Evolutionary conservation across 805 yeast genomes (phyloP).

Genomic region (Saccharomycopsis sp.): DNA sequence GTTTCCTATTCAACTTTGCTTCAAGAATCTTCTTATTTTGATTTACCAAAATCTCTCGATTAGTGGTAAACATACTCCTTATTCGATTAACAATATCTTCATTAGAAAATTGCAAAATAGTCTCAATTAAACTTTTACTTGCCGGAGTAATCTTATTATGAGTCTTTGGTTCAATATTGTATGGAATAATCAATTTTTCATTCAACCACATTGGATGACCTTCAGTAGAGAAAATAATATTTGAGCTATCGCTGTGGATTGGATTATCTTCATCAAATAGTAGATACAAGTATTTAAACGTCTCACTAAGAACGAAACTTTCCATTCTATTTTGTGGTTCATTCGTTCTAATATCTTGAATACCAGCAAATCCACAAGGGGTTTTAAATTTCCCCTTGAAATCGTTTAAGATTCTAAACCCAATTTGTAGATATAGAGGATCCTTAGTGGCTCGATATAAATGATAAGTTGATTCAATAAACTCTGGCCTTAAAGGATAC

Average conservation of each 20-base stretch:
- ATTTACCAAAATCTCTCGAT: constrained; percentile 4
- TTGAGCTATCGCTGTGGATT: constrained; percentile 37
- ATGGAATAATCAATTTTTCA: constrained; percentile 27
- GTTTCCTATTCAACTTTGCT: constrained; percentile 6
- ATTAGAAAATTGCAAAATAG: background rate
- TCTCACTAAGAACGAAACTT: constrained; percentile 81
- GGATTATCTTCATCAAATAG: constrained; percentile 64
- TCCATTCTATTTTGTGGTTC: constrained; percentile 78
- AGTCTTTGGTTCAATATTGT: constrained; percentile 20
- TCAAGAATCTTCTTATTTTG: constrained; percentile 2
- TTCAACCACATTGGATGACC: constrained; percentile 86
- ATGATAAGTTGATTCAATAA: constrained; percentile 81
- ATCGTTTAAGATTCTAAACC: constrained; percentile 54
- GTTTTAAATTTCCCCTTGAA: constrained; percentile 46
- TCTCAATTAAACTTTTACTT: background rate
- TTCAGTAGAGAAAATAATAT: constrained; percentile 67
- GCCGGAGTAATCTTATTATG: constrained; percentile 11
- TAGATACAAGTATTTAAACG: constrained; percentile 73
- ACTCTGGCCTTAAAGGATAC: constrained; percentile 93
- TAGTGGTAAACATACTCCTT: background rate
- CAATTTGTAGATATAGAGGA: constrained; percentile 74
- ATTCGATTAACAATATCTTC: constrained; percentile 2
- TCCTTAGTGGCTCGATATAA: constrained; percentile 79
- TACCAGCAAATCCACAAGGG: constrained; percentile 77
- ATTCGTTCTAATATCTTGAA: constrained; percentile 60